These are phyloP conservation scores for Xerophyta viscosa DNA, from an alignment of 106 monocot genomes.

Conservation along the genomic window DNA sequence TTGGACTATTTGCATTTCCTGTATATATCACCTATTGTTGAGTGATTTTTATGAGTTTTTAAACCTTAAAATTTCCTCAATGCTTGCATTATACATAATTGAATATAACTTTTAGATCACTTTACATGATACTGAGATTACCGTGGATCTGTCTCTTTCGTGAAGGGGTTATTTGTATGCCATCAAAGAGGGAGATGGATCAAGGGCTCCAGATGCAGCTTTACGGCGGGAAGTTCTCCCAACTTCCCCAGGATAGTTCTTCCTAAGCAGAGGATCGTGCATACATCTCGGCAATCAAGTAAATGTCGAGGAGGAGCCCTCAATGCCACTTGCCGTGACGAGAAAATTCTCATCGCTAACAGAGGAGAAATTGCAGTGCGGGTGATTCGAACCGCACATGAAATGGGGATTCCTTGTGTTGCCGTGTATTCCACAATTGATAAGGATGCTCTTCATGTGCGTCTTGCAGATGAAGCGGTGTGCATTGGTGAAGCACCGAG, in stretches of 20 bases:
- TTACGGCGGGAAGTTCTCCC: slow-evolving; percentile 39
- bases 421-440: slow-evolving; percentile 93
- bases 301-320: slow-evolving; percentile 45
- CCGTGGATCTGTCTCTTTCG: not conserved
- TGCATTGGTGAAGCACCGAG: slow-evolving; percentile 97
- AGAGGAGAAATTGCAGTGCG: slow-evolving; percentile 95
- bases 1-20: too few relatives aligned
- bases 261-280: slow-evolving; percentile 17
- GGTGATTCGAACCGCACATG: slow-evolving; percentile 90
- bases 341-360: slow-evolving; percentile 90
- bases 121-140: too few relatives aligned
- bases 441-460: slow-evolving; percentile 82
- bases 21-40: too few relatives aligned
- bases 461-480: slow-evolving; percentile 84
- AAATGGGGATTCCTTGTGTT: slow-evolving; percentile 97
- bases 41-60: too few relatives aligned
- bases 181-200: slow-evolving; percentile 45
- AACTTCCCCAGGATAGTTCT: slow-evolving; percentile 41
- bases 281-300: slow-evolving; percentile 18
- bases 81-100: too few relatives aligned
- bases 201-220: slow-evolving; percentile 54
- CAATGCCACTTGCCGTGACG: slow-evolving; percentile 42
- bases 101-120: too few relatives aligned
- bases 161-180: slow-evolving; percentile 42
- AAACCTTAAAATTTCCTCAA: too few relatives aligned